These are phyloP conservation scores for Leucaena leucocephala DNA, from an alignment of 306 rosid species.

Conservation along the genomic window DNA sequence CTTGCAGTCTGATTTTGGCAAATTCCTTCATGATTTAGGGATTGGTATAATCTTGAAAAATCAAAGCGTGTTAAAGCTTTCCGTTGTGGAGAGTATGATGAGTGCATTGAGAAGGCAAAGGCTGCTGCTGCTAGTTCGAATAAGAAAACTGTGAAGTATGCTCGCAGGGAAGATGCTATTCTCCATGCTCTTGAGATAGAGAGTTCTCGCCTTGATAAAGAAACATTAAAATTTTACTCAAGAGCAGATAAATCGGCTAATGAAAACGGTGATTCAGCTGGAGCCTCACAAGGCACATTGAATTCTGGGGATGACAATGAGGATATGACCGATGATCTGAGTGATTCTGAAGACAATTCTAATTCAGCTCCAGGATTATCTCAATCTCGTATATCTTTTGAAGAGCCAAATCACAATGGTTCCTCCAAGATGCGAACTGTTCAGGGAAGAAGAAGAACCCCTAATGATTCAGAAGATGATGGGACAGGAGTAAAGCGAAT, in stretches of 20 bases:
- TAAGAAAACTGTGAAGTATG: conserved; percentile 75
- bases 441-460: conserved; percentile 69
- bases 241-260: conserved; percentile 41
- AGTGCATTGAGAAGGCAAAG: conserved; percentile 77
- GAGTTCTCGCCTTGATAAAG: conserved; percentile 50
- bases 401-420: conserved; percentile 64
- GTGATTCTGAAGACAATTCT: conserved; percentile 57
- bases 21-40: conserved; percentile 48
- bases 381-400: conserved; percentile 70
- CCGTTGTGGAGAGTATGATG: conserved; percentile 83
- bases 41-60: conserved; percentile 87
- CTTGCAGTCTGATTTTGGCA: conserved; percentile 36
- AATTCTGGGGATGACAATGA: conserved; percentile 52
- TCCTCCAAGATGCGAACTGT: conserved; percentile 58
- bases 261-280: conserved; percentile 46
- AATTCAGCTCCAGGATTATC: conserved; percentile 67
- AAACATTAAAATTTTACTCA: conserved; percentile 36
- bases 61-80: conserved; percentile 82
- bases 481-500: conserved; percentile 77
- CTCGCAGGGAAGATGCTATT: conserved; percentile 88
- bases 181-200: conserved; percentile 87
- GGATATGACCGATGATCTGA: conserved; percentile 43
- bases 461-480: conserved; percentile 85
- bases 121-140: conserved; percentile 58
- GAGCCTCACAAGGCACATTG: conserved; percentile 47